Conservation (phyloP, 441 rosid genomes). For the Adansonia madagascariensis region DNA sequence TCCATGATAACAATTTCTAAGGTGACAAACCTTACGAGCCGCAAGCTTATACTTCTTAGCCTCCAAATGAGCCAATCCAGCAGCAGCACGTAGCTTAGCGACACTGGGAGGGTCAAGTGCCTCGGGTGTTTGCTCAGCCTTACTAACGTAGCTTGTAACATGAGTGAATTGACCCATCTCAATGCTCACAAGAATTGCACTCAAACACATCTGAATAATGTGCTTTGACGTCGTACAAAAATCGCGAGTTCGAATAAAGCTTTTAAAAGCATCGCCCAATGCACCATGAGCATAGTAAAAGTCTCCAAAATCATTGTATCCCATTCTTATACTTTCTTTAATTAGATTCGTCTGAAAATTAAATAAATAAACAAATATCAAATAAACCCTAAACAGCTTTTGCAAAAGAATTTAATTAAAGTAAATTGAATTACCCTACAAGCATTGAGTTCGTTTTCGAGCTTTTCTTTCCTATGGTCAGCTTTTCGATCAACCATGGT, state of each 20-base stretch:
- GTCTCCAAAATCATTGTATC: slow-evolving; percentile 97
- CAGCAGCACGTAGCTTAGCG: slow-evolving; percentile 85
- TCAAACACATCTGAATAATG: slow-evolving; percentile 92
- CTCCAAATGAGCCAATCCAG: slow-evolving; percentile 93
- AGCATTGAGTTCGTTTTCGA: slow-evolving; percentile 91
- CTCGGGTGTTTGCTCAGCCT: slow-evolving; percentile 87
- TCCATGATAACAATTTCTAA: neutral
- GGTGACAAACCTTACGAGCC: slow-evolving; percentile 79
- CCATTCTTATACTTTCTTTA: slow-evolving; percentile 98
- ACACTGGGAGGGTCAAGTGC: slow-evolving; percentile 61
- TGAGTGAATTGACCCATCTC: slow-evolving; percentile 96
- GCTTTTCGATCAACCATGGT: slow-evolving; percentile 72
- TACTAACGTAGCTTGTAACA: slow-evolving; percentile 84
- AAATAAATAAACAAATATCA: neutral
- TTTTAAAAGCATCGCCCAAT: slow-evolving; percentile 86
- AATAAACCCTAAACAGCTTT: neutral
- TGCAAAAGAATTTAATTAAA: neutral
- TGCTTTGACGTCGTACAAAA: slow-evolving; percentile 96
- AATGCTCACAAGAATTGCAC: slow-evolving; percentile 88
- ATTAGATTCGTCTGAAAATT: slow-evolving; percentile 84
- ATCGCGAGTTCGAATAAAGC: slow-evolving; percentile 85
- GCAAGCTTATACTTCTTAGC: slow-evolving; percentile 90
- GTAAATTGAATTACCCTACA: slow-evolving; percentile 57
- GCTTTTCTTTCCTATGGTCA: slow-evolving; percentile 79
- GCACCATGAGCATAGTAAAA: slow-evolving; percentile 86